A percentile compares a stretch with the other conserved stretches of the same genome.
Evolutionary conservation across 176 grass and related monocot species (phyloP).

Genomic region (Hordeum marinum): DNA sequence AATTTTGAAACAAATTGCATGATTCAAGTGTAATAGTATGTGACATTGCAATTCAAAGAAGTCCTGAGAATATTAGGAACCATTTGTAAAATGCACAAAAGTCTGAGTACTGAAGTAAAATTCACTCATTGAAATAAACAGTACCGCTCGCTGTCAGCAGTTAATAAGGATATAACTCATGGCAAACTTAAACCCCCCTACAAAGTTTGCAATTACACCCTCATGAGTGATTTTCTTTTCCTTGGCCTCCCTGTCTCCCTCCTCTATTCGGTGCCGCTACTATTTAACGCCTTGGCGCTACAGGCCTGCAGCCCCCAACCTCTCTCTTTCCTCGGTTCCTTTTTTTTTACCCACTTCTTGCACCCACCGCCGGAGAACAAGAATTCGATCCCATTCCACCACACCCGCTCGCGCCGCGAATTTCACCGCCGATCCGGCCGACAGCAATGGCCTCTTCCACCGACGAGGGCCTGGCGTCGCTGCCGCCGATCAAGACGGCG

Average conservation of each 20-base stretch:
- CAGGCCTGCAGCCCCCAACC: slow-evolving; percentile 24
- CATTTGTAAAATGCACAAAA: not conserved
- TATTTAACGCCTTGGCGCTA: slow-evolving; percentile 53
- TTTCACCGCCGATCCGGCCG: slow-evolving; percentile 17
- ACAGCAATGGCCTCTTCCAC: slow-evolving; percentile 23
- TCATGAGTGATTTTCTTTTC: not conserved
- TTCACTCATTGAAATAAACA: slow-evolving; percentile 3
- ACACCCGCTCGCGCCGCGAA: not conserved
- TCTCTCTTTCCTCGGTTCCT: not conserved
- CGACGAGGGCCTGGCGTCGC: slow-evolving; percentile 23
- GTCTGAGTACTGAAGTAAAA: not conserved
- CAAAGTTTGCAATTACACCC: slow-evolving; percentile 24
- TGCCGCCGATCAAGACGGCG: slow-evolving; percentile 41
- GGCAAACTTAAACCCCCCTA: slow-evolving; percentile 1
- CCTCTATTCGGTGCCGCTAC: not conserved
- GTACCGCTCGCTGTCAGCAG: not conserved
- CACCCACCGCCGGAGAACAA: not conserved
- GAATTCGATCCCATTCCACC: slow-evolving; percentile 28
- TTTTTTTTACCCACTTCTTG: not conserved
- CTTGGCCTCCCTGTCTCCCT: not conserved
- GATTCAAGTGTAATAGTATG: no score
- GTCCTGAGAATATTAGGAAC: not conserved
- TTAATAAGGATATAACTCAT: slow-evolving; percentile 6
- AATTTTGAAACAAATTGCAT: no score
- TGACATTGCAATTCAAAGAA: not conserved